Evolutionary conservation across 2,329 filamentous ascomycete genomes (phyloP).

Genomic region (Tolypocladium inflatum): DNA sequence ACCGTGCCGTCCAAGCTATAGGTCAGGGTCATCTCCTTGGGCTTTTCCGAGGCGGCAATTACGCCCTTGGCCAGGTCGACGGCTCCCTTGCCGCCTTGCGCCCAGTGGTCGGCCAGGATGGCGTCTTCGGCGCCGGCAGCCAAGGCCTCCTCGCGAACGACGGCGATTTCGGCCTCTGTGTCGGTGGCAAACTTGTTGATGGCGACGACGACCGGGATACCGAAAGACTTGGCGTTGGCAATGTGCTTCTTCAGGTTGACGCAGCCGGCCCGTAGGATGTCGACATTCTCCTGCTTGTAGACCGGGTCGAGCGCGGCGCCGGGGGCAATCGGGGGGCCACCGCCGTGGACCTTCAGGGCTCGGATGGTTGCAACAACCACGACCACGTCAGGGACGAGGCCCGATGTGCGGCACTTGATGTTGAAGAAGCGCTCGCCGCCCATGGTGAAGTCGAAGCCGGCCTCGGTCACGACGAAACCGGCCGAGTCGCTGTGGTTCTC

Average conservation of each 20-base stretch:
- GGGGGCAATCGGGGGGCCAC: conserved; percentile 85
- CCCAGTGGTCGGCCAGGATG: conserved; percentile 93
- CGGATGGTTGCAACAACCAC: conserved; percentile 93
- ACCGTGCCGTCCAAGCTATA: conserved; percentile 73
- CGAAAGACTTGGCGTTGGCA: conserved; percentile 77
- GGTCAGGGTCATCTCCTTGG: conserved; percentile 79
- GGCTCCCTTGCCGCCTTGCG: conserved; percentile 84
- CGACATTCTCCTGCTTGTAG: conserved; percentile 89
- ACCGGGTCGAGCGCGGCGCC: conserved; percentile 78
- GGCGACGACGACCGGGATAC: conserved; percentile 88
- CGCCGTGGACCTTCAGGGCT: conserved; percentile 93
- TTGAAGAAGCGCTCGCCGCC: conserved; percentile 99
- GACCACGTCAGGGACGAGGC: conserved; percentile 84
- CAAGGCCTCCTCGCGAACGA: conserved; percentile 83
- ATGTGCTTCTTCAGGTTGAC: conserved; percentile 96
- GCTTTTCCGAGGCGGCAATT: conserved; percentile 70
- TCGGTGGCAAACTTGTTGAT: conserved; percentile 97
- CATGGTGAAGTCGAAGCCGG: conserved; percentile 99
- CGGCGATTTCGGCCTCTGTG: conserved; percentile 81
- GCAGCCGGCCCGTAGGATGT: conserved; percentile 81
- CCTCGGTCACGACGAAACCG: conserved; percentile 92
- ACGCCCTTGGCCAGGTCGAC: conserved; percentile 82
- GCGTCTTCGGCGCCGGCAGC: conserved; percentile 90
- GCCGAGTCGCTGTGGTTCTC: conserved; percentile 76
- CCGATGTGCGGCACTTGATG: conserved; percentile 96